Evolutionary conservation across 2,329 filamentous ascomycete genomes (phyloP).

Genomic region (Graphilbum fragrans): DNA sequence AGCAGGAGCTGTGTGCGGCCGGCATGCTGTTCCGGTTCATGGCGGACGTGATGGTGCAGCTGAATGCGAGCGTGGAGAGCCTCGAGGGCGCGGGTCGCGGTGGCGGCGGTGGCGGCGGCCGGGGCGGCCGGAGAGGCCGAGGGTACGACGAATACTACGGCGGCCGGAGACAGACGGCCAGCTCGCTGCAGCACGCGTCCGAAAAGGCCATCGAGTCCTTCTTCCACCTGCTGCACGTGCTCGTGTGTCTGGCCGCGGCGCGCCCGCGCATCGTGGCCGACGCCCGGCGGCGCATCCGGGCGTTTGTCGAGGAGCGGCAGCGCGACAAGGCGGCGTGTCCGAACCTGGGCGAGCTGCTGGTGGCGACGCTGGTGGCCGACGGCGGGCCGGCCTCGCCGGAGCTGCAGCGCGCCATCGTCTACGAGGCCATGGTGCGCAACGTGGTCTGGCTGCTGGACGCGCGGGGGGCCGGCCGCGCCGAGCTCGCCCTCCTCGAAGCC

Average conservation of each 20-base stretch:
- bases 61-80: slow-evolving; percentile 21
- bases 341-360: slow-evolving; percentile 35
- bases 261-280: slow-evolving; percentile 17
- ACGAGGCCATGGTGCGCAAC: slow-evolving; percentile 35
- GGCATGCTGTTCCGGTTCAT: slow-evolving; percentile 34
- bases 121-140: too few relatives aligned
- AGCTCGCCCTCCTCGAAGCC: slow-evolving; percentile 32
- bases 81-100: too few relatives aligned
- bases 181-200: slow-evolving; percentile 31
- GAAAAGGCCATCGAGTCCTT: slow-evolving; percentile 42
- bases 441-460: slow-evolving; percentile 37
- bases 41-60: slow-evolving; percentile 35
- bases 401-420: slow-evolving; percentile 29
- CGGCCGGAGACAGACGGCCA: slow-evolving; percentile 14
- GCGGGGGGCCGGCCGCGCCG: slow-evolving; percentile 22
- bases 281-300: slow-evolving; percentile 26
- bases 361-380: slow-evolving; percentile 32
- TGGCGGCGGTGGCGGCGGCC: not conserved
- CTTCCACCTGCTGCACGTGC: slow-evolving; percentile 37
- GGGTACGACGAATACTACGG: not conserved
- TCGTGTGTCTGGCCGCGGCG: slow-evolving; percentile 30
- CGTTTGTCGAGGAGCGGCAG: slow-evolving; percentile 23
- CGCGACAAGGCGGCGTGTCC: slow-evolving; percentile 29
- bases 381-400: not conserved
- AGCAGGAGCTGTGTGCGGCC: slow-evolving; percentile 8